phyloP scores from a whole-genome alignment of 1,284 basidiomycete species.

The Ceratobasidium sp. region DNA sequence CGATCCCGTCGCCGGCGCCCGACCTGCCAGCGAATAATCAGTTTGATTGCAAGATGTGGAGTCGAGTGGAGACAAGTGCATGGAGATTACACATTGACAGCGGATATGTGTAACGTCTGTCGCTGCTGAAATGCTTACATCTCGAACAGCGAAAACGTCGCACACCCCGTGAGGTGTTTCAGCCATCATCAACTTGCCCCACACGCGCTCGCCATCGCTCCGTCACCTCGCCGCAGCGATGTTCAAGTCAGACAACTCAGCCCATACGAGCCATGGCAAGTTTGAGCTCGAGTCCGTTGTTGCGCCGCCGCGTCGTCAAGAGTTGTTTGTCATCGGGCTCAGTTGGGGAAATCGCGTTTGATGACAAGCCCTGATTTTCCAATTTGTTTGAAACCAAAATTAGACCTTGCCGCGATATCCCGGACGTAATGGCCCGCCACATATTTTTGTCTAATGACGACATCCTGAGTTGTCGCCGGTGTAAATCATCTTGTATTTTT shows the following conservation, averaged over 20 bases:
- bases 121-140: neutral
- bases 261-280: neutral
- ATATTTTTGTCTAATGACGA: neutral
- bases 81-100: neutral
- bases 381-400: neutral
- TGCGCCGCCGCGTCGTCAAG: no score
- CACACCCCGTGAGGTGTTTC: neutral
- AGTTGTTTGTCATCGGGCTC: conserved; percentile 20
- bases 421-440: neutral
- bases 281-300: no score
- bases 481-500: neutral
- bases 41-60: no score
- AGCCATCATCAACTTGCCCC: neutral
- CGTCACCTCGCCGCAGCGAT: neutral
- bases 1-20: no score
- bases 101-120: neutral
- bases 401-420: conserved; percentile 3
- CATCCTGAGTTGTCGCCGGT: neutral
- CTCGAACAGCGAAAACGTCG: neutral
- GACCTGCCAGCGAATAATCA: no score
- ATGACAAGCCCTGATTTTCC: neutral
- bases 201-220: neutral
- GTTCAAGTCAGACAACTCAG: neutral
- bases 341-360: conserved; percentile 1
- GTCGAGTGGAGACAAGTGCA: neutral